phyloP scores from a whole-genome alignment of 371 early-diverging fungal genomes.

The Dichotomocladium elegans region DNA sequence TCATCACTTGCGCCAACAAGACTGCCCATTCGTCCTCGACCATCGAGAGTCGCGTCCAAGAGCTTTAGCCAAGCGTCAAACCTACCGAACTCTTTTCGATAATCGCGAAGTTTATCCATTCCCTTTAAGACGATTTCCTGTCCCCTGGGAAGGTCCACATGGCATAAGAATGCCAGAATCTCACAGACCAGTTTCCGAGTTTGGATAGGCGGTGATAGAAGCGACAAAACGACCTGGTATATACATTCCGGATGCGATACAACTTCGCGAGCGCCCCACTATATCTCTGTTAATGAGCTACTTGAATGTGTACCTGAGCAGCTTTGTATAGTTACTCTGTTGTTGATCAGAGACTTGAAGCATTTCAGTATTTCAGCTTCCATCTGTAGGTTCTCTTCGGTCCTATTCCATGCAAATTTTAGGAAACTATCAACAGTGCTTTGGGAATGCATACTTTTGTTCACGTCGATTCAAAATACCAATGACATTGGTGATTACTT shows the following conservation, averaged over 20 bases:
- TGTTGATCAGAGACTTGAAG: slow-evolving; percentile 75
- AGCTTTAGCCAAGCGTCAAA: slow-evolving; percentile 82
- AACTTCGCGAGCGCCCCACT: slow-evolving; percentile 84
- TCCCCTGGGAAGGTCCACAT: slow-evolving; percentile 74
- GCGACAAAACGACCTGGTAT: slow-evolving; percentile 67
- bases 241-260: slow-evolving; percentile 70
- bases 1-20: slow-evolving; percentile 79
- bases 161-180: slow-evolving; percentile 79
- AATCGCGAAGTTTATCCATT: slow-evolving; percentile 56
- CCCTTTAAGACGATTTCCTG: slow-evolving; percentile 79
- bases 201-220: slow-evolving; percentile 72
- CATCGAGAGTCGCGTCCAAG: slow-evolving; percentile 74
- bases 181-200: slow-evolving; percentile 81
- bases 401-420: slow-evolving; percentile 34
- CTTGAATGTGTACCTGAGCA: background rate
- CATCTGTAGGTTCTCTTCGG: slow-evolving; percentile 69
- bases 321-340: slow-evolving; percentile 47
- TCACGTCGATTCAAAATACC: slow-evolving; percentile 50
- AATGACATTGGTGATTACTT: slow-evolving; percentile 63
- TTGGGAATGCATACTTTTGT: slow-evolving; percentile 33
- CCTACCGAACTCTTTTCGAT: slow-evolving; percentile 56
- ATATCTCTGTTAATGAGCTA: too few relatives aligned
- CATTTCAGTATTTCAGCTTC: slow-evolving; percentile 81
- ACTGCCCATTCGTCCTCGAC: slow-evolving; percentile 78
- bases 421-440: background rate